Evolutionary conservation across 352 stramenopile genomes (phyloP).

Genomic region (Globisporangium splendens): DNA sequence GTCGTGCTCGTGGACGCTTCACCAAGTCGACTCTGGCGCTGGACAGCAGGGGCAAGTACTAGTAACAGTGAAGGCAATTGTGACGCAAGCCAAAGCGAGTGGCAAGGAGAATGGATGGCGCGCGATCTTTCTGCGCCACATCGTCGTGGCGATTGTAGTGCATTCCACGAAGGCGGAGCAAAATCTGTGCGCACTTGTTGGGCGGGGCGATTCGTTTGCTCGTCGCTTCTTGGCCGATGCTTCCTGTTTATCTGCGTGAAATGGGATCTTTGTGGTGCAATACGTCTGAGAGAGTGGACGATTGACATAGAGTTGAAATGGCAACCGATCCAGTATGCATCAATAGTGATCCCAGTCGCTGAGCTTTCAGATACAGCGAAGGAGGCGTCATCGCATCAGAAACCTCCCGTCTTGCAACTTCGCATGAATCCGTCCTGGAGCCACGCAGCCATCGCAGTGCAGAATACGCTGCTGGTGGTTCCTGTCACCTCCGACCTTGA

Average conservation of each 20-base stretch:
- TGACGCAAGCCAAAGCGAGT: background rate
- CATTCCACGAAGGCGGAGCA: background rate
- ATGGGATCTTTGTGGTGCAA: background rate
- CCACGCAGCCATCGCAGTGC: background rate
- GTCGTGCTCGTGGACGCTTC: conserved; percentile 4
- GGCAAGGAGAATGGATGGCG: background rate
- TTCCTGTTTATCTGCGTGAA: conserved; percentile 15
- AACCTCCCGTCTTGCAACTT: background rate
- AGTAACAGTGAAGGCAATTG: background rate
- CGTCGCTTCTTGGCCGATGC: conserved; percentile 21
- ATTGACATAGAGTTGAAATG: conserved; percentile 17
- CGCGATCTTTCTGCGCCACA: too few relatives aligned
- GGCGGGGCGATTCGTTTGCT: conserved; percentile 14
- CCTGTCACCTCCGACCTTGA: background rate
- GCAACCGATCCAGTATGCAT: background rate
- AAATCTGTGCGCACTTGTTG: background rate
- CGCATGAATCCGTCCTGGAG: conserved; percentile 10
- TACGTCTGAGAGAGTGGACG: conserved; percentile 3
- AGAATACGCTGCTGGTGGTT: conserved; percentile 5
- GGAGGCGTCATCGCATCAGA: too few relatives aligned
- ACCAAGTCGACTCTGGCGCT: background rate
- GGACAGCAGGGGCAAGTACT: background rate
- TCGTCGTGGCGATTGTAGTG: background rate
- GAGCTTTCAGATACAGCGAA: too few relatives aligned
- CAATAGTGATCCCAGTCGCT: conserved; percentile 1